Base-by-base conservation (phyloP, 1,284 basidiomycete genomes). In the Irpex sp. region DNA sequence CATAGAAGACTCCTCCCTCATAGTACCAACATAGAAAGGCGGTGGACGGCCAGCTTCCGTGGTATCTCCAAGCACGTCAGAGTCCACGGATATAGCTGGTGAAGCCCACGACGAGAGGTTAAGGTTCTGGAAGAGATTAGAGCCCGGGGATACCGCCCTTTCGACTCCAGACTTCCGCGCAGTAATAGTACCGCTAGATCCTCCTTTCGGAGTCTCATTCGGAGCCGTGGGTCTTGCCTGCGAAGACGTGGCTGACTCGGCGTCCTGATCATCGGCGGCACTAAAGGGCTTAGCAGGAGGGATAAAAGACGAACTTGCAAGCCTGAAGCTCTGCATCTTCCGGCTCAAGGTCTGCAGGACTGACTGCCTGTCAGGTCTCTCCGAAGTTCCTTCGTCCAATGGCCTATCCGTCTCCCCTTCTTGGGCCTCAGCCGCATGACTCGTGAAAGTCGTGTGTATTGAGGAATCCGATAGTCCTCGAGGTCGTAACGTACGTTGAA, bases 391-490 rank as follows among this genome's bases (percentile, higher is more conserved):
- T 1, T 35, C 8, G 31, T 54, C 60, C 35, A 54, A 36, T 58
- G 67, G 56, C 58, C 63, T 56, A 15, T 71, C 33, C 17, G 65
- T 58, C 49, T 65, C 43, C n/a, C 49, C 43, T 9, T 61, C 55
- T 53, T 68, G 64, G 4, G 69, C 63, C 17, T 77, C 79, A 21
- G 76, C 79, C 8, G 74, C 80, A 56, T 89, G 87, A 58, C 74
- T 79, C 59, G 87, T 77, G 74, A 91, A 95, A 0, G 92, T 92
- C 1, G 93, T 91, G 65, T 88, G 90, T 64, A 97, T 94, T 1
- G 93, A 95, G 4, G 94, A 95, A 73, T 97, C 95, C 1, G 91
- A 94, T 47, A 97, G 76, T 0, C 94, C 93, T 59, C 95, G 83
- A 15, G 90, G 83, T 19, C 87, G 85, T 4, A 96, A 78, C 4